Percentiles rank a stretch among this genome's conserved stretches.
Conservation (phyloP, 202 grass and related monocot species). For the Setaria italica region DNA sequence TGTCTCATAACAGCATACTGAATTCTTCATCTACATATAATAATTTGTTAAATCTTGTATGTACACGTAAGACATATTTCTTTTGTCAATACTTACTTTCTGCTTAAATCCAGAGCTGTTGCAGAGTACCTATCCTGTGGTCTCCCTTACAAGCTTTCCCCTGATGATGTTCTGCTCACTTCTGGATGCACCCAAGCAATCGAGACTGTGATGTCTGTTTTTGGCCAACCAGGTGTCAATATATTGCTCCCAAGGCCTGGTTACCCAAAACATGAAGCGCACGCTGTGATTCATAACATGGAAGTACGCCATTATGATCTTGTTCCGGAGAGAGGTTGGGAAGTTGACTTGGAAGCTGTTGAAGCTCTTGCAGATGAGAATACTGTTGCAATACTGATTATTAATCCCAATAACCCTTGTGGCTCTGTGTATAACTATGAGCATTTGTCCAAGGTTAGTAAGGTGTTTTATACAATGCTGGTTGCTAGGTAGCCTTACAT, state of each 20-base stretch:
- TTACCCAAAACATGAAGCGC: conserved; percentile 52
- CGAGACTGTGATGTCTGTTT: conserved; percentile 55
- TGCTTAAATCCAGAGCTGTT: conserved; percentile 51
- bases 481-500: neutral
- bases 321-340: conserved; percentile 51
- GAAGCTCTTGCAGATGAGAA: conserved; percentile 67
- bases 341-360: conserved; percentile 58
- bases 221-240: conserved; percentile 50
- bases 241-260: conserved; percentile 65
- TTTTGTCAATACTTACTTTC: conserved; percentile 5
- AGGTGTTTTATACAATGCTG: neutral
- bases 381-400: conserved; percentile 57
- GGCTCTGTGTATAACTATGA: conserved; percentile 58
- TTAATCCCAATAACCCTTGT: conserved; percentile 66
- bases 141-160: neutral
- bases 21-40: no score
- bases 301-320: conserved; percentile 57
- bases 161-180: no score
- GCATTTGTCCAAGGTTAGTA: conserved; percentile 57
- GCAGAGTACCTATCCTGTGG: conserved; percentile 55
- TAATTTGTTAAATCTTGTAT: no score
- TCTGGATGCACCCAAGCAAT: conserved; percentile 49
- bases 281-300: conserved; percentile 45
- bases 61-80: neutral
- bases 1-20: conserved; percentile 3